Conservation (phyloP, 1,284 basidiomycete genomes). For the Trichosporon asahii region DNA sequence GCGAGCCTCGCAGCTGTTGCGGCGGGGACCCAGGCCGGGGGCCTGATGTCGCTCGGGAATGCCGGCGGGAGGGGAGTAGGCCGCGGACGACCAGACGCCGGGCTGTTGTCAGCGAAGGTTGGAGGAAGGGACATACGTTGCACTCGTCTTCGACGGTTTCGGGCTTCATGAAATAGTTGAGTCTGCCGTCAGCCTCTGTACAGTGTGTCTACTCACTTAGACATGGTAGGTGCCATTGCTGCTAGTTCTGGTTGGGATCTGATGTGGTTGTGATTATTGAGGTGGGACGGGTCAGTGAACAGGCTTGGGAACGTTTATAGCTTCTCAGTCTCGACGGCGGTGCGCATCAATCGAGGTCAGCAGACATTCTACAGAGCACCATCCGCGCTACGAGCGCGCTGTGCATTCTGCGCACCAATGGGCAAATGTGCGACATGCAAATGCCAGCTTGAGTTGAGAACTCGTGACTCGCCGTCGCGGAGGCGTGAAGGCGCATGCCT, state of each 20-base stretch:
- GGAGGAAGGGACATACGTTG: not conserved
- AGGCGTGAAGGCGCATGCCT: not conserved
- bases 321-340: not conserved
- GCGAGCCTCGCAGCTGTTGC: conserved; percentile 24
- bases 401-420: not conserved
- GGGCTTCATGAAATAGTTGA: not conserved
- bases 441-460: not conserved
- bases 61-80: not conserved
- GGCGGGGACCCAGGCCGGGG: conserved; percentile 14
- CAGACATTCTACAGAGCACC: not conserved
- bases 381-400: not conserved
- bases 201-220: not conserved
- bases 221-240: not conserved
- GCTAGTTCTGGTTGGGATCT: not conserved
- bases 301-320: not conserved
- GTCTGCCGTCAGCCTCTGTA: not conserved
- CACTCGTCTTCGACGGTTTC: conserved; percentile 2
- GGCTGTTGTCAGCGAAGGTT: not conserved
- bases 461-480: not conserved
- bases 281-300: not conserved
- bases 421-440: not conserved
- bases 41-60: conserved; percentile 1
- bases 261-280: not conserved
- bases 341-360: not conserved
- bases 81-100: not conserved